phyloP scores from a whole-genome alignment of 2,329 filamentous ascomycete genomes.

The Amesomyces nigricolor region DNA sequence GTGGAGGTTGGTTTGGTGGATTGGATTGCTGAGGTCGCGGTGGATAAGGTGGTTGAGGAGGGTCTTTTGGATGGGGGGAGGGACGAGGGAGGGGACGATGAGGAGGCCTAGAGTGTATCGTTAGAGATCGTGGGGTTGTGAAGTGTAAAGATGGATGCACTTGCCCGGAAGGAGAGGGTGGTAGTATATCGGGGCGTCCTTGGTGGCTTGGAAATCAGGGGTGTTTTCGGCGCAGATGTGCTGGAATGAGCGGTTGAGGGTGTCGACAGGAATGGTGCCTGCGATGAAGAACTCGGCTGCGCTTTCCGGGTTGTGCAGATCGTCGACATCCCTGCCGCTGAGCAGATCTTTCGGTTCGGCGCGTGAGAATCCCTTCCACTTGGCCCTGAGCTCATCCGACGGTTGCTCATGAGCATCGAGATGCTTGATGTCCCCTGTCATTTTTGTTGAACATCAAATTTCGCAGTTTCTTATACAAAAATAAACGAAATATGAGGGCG shows the following conservation, averaged over 20 bases:
- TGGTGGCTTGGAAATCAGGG: conserved; percentile 30
- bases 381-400: conserved; percentile 59
- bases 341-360: conserved; percentile 48
- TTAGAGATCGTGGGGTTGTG: background rate
- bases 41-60: conserved; percentile 66
- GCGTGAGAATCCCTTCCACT: conserved; percentile 71
- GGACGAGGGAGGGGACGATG: conserved; percentile 69
- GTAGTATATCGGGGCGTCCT: conserved; percentile 51
- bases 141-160: conserved; percentile 17
- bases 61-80: conserved; percentile 59
- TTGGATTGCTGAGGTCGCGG: conserved; percentile 60
- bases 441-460: background rate
- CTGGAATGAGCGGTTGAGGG: conserved; percentile 40
- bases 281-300: conserved; percentile 42
- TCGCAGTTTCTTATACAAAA: background rate
- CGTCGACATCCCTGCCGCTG: conserved; percentile 51
- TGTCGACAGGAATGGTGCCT: conserved; percentile 38
- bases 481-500: too few species aligned
- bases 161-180: conserved; percentile 64
- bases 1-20: conserved; percentile 75
- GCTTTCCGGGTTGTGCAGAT: conserved; percentile 38
- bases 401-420: conserved; percentile 76
- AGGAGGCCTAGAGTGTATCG: conserved; percentile 57
- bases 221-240: conserved; percentile 34
- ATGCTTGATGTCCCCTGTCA: conserved; percentile 41